Base-by-base conservation (phyloP, 768 basidiomycete species). In the Suillus cothurnatus region DNA sequence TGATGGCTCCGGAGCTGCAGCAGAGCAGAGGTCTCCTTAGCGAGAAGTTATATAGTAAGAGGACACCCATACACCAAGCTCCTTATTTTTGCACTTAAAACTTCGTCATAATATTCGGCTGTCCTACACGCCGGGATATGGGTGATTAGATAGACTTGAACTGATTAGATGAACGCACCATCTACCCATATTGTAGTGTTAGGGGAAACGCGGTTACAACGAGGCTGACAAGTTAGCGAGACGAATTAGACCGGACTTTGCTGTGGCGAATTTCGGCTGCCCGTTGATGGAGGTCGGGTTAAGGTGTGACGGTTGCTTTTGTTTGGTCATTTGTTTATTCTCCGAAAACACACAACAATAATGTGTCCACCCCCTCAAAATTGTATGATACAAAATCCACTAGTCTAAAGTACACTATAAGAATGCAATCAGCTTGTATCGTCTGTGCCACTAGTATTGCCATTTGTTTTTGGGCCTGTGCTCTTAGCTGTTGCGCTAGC, bases 51-150 rank as follows among this genome's bases (percentile, higher is more conserved):
- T 5, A 21, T 52, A 43, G 56, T 47, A 34, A 55, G 55, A 53
- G 45, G 63, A 60, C 19, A 19, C 38, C 75, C 91, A 72, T 85
- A 94, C 92, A 93, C 88, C 71, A 94, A 73, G 69, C 80, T 86
- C 78, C 88, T 91, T 69, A 94, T 82, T 85, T 93, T 94, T 66
- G 85, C 80, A 69, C 84, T 83, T 12, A 94, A 79, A 41, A 93
- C 86, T 72, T 90, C 86, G 78, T 94, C 92, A 66, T 86, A 83
- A 71, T 89, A 86, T 73, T 87, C 86, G 49, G 85, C 77, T 21
- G 89, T 90, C 92, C 92, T 93, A 72, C 63, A 52, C 32, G 28
- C 28, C 23, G 26, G 6, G 9, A 34, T 5, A n/a, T n/a, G n/a
- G 11, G 53, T 39, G 38, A 59, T 43, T 21, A 47, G 61, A 64